Evolutionary conservation across 768 basidiomycete species (phyloP), one percentile per base, ranked within the genome.

Genomic region (Mycena amicta): DNA sequence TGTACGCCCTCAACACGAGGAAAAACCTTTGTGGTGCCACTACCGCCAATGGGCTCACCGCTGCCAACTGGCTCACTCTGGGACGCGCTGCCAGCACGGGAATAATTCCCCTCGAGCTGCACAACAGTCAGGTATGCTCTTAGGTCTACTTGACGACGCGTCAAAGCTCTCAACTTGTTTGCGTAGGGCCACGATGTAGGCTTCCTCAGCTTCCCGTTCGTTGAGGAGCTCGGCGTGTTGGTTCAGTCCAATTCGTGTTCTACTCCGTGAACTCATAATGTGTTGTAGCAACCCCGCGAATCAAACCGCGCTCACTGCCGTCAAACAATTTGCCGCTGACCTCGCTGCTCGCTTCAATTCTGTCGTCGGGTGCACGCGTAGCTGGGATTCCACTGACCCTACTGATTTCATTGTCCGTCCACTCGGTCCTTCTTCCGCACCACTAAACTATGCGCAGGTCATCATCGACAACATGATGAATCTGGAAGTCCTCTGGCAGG

Each of bases 391-490:
- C 1, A 46, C 79, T 2, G 81, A 86, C 65, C 81, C 86, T 4
- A 83, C 82, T 2, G 77, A 83, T 61, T 89, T 89, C 67, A 76
- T 78, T 67, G 86, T 83, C 47, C 26, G 75, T 62, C 8, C 30
- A 41, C 25, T 3, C 30, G 52, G 57, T 50, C 16, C 29, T 53
- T 54, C 28, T 28, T 11, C 39, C n/a, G n/a, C n/a, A n/a, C n/a
- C n/a, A n/a, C n/a, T n/a, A 50, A 43, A 39, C 28, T 11, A 43
- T 30, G n/a, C 41, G 6, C 59, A 82, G 83, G 87, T 89, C 50
- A 88, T 90, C 68, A 88, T 89, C 46, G 88, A 90, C 73, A 89
- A 88, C 67, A 88, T 90, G 87, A 88, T 90, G 86, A 90, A 86
- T 64, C 79, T 90, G 20, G 86, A 89, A 70, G 75, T 87, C 16